A percentile compares a stretch with the other conserved stretches of the same genome.
Conservation (phyloP, 1,139 yeast genomes). For the Yarrowia galli region DNA sequence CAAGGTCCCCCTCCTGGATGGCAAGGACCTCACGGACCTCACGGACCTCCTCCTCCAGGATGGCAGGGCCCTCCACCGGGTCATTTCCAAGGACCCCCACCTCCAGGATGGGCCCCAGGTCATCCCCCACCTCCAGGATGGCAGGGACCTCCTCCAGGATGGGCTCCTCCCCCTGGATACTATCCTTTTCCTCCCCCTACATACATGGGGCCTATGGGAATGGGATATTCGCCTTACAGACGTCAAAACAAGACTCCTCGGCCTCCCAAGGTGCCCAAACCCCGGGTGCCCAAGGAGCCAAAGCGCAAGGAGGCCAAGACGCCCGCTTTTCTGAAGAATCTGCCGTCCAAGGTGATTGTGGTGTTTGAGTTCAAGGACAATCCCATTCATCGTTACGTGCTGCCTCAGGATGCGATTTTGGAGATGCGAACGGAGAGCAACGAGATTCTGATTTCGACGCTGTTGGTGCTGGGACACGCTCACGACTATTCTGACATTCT, state of each 20-base stretch:
- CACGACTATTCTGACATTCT: conserved; percentile 29
- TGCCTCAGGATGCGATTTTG: conserved; percentile 78
- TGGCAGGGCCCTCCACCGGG: conserved; percentile 20
- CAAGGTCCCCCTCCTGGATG: conserved; percentile 3
- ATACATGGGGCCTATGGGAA: conserved; percentile 37
- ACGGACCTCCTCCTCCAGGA: neutral
- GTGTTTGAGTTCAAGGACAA: conserved; percentile 87
- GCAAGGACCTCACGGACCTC: too few species aligned
- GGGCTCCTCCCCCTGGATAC: conserved; percentile 24
- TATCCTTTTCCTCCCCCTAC: conserved; percentile 38
- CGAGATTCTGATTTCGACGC: conserved; percentile 69
- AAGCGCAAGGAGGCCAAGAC: conserved; percentile 43
- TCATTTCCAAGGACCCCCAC: neutral
- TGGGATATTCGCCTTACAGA: conserved; percentile 32
- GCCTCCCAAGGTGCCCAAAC: conserved; percentile 45
- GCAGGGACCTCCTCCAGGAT: conserved; percentile 13
- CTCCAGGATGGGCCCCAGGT: conserved; percentile 21
- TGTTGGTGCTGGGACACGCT: conserved; percentile 58
- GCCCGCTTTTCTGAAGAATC: conserved; percentile 45
- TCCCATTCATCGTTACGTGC: conserved; percentile 71
- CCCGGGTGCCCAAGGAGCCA: conserved; percentile 42
- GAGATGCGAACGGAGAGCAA: conserved; percentile 60
- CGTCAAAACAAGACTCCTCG: conserved; percentile 24
- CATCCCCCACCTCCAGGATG: conserved; percentile 14
- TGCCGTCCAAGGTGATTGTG: conserved; percentile 69